Base-by-base conservation (phyloP, 2,329 filamentous ascomycete genomes). In the Xylaria sp. region DNA sequence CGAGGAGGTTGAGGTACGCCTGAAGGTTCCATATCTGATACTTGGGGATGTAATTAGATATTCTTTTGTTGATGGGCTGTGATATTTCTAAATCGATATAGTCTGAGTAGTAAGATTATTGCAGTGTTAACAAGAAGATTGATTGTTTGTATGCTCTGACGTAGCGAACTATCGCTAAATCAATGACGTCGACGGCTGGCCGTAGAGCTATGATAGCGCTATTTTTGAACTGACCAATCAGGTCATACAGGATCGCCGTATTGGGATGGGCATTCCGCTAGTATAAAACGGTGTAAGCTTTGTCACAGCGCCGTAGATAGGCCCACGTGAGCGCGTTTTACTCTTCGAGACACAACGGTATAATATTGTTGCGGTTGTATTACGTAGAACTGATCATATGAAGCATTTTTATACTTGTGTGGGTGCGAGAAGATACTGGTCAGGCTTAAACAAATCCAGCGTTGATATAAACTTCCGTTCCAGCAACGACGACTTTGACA, bases 1-100 rank as follows among this genome's bases (percentile, higher is more conserved):
- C 64, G 65, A 3, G 77, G 73, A 3, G 78, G 78, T 23, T 79
- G 77, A 3, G 74, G 56, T 39, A 70, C 71, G 56, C 71, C 72
- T 20, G 76, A 75, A 44, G 77, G 74, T 23, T 78, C 73, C 78
- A 79, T 70, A 18, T 41, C 63, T 56, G 7, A 39, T 37, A 9
- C 2, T 18, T 20, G 7, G 5, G 8, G 18, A 23, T 56, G 9
- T 6, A 28, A 44, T 37, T 34, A 12, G 18, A 20, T 41, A 41
- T 34, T 0, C n/a, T 5, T 56, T 48, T 18, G 0, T 34, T 39
- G 15, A 2, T 15, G 3, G 20, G 25, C 2, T 0, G 20, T 18
- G 37, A n/a, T 7, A 7, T 44, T 57, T 57, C 25, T 1, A 2
- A 25, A 12, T n/a, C 4, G 12, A 44, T 44, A 23, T 4, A 9